phyloP scores from a whole-genome alignment of 1,139 yeast species.

The Candida anutae region DNA sequence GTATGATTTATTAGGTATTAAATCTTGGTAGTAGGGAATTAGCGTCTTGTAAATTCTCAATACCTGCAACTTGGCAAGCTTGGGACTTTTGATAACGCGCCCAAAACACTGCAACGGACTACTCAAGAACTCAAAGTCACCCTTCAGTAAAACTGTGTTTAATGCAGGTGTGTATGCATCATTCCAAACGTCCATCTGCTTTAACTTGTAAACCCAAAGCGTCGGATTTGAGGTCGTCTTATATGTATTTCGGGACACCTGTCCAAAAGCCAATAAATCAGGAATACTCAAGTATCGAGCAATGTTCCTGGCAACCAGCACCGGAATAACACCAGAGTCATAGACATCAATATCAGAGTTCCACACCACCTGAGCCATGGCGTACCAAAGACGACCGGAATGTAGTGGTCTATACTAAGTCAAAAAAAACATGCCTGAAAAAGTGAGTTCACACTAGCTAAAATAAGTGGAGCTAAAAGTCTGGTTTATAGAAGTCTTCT shows the following conservation, averaged over 20 bases:
- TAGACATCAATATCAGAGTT: slow-evolving; percentile 42
- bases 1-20: slow-evolving; percentile 38
- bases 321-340: slow-evolving; percentile 34
- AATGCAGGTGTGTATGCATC: slow-evolving; percentile 7
- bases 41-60: slow-evolving; percentile 34
- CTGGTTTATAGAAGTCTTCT: too few relatives aligned
- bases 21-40: slow-evolving; percentile 39
- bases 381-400: too few relatives aligned
- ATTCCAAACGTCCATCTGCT: slow-evolving; percentile 44
- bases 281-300: slow-evolving; percentile 28
- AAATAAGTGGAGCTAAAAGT: too few relatives aligned
- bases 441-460: too few relatives aligned
- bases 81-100: slow-evolving; percentile 28
- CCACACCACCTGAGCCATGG: slow-evolving; percentile 43
- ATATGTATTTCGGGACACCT: slow-evolving; percentile 31
- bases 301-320: slow-evolving; percentile 29
- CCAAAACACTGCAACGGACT: slow-evolving; percentile 35
- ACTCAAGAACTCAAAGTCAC: slow-evolving; percentile 3
- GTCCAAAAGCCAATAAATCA: slow-evolving; percentile 29
- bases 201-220: slow-evolving; percentile 48
- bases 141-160: slow-evolving; percentile 2
- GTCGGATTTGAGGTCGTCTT: slow-evolving; percentile 29
- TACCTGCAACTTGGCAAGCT: slow-evolving; percentile 37
- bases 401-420: too few relatives aligned
- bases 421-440: too few relatives aligned